These are phyloP conservation scores for Laguncularia racemosa DNA, from an alignment of 345 rosid genomes.

Conservation along the genomic window DNA sequence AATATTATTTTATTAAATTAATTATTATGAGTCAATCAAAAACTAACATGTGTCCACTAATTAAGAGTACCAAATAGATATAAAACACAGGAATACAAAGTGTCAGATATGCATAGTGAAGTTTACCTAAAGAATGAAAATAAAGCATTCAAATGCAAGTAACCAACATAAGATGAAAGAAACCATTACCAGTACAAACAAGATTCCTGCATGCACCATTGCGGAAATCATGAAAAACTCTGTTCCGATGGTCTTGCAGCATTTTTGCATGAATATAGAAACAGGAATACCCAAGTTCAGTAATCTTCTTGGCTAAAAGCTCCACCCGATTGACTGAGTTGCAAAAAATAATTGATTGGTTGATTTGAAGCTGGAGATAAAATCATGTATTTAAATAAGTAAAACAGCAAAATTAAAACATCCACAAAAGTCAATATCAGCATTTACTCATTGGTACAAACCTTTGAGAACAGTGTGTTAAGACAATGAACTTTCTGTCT, in stretches of 20 bases:
- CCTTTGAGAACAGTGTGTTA: slow-evolving; percentile 99
- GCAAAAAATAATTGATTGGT: slow-evolving; percentile 97
- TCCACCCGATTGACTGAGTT: slow-evolving; percentile 98
- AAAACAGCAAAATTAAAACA: background rate
- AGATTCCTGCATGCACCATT: slow-evolving; percentile 99
- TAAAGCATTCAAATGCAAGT: no score
- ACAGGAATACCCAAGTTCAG: slow-evolving; percentile 99
- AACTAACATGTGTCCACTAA: no score
- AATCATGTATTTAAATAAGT: slow-evolving; percentile 6
- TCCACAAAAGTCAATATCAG: background rate
- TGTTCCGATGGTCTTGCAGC: slow-evolving; percentile 99
- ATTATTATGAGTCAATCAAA: no score
- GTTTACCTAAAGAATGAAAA: background rate
- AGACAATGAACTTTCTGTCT: slow-evolving; percentile 99
- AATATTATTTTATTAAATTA: no score
- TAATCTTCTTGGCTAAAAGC: slow-evolving; percentile 94
- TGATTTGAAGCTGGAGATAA: slow-evolving; percentile 86
- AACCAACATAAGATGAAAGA: background rate
- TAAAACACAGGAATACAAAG: background rate
- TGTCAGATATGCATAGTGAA: background rate
- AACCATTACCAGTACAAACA: slow-evolving; percentile 88
- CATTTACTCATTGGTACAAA: slow-evolving; percentile 21
- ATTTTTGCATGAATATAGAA: slow-evolving; percentile 98
- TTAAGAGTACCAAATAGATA: no score
- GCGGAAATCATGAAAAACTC: slow-evolving; percentile 99